Evolutionary conservation across 2,329 filamentous ascomycete species (phyloP).

Genomic region (Chaetomium sp.): DNA sequence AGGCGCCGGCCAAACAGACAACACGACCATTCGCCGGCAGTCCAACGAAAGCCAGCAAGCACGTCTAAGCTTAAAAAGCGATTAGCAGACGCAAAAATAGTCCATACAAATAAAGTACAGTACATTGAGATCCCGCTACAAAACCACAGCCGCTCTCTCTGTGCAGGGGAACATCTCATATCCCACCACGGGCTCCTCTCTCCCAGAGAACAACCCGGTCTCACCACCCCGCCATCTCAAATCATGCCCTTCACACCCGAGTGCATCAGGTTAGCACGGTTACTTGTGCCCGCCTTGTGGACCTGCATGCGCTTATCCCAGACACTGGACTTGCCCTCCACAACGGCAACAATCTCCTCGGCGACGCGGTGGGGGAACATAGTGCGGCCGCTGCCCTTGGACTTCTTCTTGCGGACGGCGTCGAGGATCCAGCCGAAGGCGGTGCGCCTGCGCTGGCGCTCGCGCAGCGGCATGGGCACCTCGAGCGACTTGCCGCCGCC

Average conservation of each 20-base stretch:
- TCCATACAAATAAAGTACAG: constrained; percentile 28
- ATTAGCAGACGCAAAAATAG: constrained; percentile 4
- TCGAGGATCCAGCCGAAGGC: constrained; percentile 91
- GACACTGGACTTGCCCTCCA: constrained; percentile 79
- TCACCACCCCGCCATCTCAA: not conserved
- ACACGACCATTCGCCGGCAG: not conserved
- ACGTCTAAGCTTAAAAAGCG: not conserved
- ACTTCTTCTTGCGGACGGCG: constrained; percentile 75
- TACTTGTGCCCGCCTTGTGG: constrained; percentile 79
- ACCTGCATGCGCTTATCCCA: constrained; percentile 80
- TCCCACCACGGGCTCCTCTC: not conserved
- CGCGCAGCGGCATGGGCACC: constrained; percentile 74
- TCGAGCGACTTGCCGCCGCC: constrained; percentile 86
- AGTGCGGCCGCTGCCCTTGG: constrained; percentile 68
- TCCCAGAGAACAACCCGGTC: not conserved
- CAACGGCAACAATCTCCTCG: constrained; percentile 82
- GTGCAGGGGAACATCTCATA: not conserved
- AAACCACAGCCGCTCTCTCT: not conserved
- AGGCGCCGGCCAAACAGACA: not conserved
- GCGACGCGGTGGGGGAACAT: constrained; percentile 78
- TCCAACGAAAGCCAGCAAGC: not conserved
- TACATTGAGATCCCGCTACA: not conserved
- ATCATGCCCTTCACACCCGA: constrained; percentile 40
- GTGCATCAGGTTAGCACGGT: constrained; percentile 70
- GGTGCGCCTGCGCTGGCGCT: constrained; percentile 73